A percentile compares a stretch with the other conserved stretches of the same genome.
Conservation (phyloP, 1,284 basidiomycete genomes). For the Schizophyllum commune region DNA sequence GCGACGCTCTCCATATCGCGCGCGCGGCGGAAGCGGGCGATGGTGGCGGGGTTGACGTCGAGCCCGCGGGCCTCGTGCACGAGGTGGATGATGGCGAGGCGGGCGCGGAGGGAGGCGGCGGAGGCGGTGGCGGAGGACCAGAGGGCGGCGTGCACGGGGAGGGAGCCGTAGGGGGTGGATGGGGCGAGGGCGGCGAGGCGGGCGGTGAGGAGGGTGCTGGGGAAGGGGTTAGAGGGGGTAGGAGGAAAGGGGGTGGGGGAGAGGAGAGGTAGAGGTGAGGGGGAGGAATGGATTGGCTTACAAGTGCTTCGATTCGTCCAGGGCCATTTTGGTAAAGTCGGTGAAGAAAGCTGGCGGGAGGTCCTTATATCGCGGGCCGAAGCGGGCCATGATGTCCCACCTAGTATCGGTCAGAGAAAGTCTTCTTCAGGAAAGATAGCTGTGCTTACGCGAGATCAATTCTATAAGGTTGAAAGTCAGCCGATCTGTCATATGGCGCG, state of each 20-base stretch:
- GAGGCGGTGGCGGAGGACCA: slow-evolving; percentile 82
- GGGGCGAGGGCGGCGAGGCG: slow-evolving; percentile 58
- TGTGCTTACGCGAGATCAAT: slow-evolving; percentile 66
- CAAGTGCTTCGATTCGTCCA: slow-evolving; percentile 84
- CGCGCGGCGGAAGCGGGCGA: slow-evolving; percentile 67
- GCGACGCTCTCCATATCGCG: slow-evolving; percentile 67
- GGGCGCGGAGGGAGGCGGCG: slow-evolving; percentile 60
- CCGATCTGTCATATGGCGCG: not conserved
- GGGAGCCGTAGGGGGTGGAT: slow-evolving; percentile 67
- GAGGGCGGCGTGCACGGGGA: slow-evolving; percentile 69
- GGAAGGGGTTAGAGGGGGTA: not conserved
- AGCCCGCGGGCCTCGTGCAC: slow-evolving; percentile 86
- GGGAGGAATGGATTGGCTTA: slow-evolving; percentile 12
- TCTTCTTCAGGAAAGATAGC: not conserved
- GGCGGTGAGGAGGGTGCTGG: slow-evolving; percentile 45
- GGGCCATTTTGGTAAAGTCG: slow-evolving; percentile 74
- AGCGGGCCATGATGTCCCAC: slow-evolving; percentile 82
- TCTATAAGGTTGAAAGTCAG: slow-evolving; percentile 23
- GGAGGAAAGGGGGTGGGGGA: no score
- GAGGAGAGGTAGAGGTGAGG: not conserved
- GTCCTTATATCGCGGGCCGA: slow-evolving; percentile 51
- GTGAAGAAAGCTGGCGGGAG: slow-evolving; percentile 72
- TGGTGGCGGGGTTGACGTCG: slow-evolving; percentile 82
- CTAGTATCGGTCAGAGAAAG: slow-evolving; percentile 22
- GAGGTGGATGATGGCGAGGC: slow-evolving; percentile 84